Percentiles rank a stretch among this genome's conserved stretches.
Conservation (phyloP, 192 early-diverging fungal species). For the Mortierella hygrophila region DNA sequence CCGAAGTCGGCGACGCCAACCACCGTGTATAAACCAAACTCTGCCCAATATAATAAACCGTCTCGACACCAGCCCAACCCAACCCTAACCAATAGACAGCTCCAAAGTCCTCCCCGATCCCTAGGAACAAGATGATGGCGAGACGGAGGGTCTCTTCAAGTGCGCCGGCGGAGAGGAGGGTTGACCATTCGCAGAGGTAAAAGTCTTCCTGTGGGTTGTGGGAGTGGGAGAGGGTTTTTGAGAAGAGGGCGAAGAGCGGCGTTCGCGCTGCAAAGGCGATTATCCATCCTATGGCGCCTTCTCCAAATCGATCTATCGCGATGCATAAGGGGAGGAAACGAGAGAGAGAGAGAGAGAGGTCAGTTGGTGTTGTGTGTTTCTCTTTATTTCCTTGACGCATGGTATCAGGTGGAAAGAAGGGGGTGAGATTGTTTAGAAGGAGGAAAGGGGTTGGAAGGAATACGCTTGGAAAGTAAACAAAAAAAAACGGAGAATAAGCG, state of each 20-base stretch:
- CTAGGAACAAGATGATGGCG: not conserved
- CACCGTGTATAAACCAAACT: conserved; percentile 33
- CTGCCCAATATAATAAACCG: conserved; percentile 56
- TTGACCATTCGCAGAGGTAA: conserved; percentile 31
- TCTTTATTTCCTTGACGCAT: not conserved
- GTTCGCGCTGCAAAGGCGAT: conserved; percentile 36
- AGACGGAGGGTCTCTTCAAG: conserved; percentile 46
- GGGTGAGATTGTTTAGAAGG: not conserved
- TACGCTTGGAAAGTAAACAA: not conserved
- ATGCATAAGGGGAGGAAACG: not conserved
- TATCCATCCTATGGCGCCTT: conserved; percentile 51
- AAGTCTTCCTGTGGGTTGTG: not conserved
- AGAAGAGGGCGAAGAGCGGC: conserved; percentile 45
- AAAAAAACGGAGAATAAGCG: not conserved
- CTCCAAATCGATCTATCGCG: conserved; percentile 27
- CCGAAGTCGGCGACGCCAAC: conserved; percentile 9
- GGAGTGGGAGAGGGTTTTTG: conserved; percentile 15
- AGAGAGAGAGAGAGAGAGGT: not conserved
- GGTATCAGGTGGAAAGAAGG: not conserved
- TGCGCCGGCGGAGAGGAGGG: conserved; percentile 33
- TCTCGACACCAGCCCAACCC: conserved; percentile 55
- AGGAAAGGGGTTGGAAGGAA: not conserved
- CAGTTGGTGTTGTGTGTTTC: not conserved
- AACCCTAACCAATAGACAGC: conserved; percentile 58
- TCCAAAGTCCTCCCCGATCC: conserved; percentile 28